Evolutionary conservation across 257 asterid genomes (phyloP).

Genomic region (Petunia axillaris): DNA sequence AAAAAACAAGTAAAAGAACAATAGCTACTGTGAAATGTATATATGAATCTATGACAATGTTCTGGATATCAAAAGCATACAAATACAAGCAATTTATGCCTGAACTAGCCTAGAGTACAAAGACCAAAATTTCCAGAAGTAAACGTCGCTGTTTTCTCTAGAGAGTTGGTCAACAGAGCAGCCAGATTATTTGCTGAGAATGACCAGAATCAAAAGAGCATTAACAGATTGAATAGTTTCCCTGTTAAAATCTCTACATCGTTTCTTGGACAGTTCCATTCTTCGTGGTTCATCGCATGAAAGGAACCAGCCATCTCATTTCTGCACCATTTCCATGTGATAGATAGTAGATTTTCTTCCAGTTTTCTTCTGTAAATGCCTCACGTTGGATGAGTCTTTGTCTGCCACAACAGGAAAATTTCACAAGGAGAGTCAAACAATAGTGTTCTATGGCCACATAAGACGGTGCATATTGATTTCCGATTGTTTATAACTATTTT

Average conservation of each 20-base stretch:
- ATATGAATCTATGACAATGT: not conserved
- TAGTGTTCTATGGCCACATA: constrained; percentile 8
- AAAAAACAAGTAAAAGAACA: constrained; percentile 2
- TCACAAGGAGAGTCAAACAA: not conserved
- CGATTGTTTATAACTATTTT: no score
- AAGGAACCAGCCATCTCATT: constrained; percentile 82
- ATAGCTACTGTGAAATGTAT: not conserved
- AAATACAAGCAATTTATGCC: constrained; percentile 13
- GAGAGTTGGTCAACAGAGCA: constrained; percentile 15
- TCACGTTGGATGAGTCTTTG: constrained; percentile 77
- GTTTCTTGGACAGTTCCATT: not conserved
- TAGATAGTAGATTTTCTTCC: constrained; percentile 93
- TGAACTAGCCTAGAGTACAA: constrained; percentile 10
- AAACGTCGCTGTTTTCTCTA: constrained; percentile 4
- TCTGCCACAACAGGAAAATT: constrained; percentile 47
- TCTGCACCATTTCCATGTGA: constrained; percentile 94
- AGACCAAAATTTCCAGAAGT: not conserved
- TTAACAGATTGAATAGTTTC: not conserved
- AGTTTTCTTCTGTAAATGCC: constrained; percentile 81
- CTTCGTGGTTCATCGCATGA: constrained; percentile 61
- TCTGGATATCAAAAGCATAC: constrained; percentile 5
- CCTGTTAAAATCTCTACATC: not conserved
- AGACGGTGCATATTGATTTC: not conserved
- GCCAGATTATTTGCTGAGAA: constrained; percentile 4
- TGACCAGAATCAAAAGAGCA: constrained; percentile 10